A percentile compares a stretch with the other conserved stretches of the same genome.
These are phyloP conservation scores for Ulmus americana DNA, from an alignment of 331 rosid species.

Conservation along the genomic window DNA sequence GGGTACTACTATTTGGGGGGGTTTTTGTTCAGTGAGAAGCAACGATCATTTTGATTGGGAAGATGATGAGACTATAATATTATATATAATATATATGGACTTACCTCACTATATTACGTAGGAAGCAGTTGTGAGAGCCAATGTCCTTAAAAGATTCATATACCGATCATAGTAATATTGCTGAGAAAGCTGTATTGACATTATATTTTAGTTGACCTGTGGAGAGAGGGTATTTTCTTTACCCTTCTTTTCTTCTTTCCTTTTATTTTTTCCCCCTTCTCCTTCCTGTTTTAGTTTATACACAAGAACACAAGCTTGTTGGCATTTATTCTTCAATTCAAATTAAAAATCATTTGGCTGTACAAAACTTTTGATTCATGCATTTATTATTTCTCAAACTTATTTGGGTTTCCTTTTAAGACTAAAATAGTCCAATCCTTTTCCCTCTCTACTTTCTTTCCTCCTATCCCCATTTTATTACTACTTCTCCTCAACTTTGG, in stretches of 20 bases:
- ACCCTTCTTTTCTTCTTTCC: background rate
- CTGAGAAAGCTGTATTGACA: slow-evolving; percentile 24
- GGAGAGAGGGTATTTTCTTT: slow-evolving; percentile 12
- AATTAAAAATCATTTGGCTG: slow-evolving; percentile 24
- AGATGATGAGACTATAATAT: background rate
- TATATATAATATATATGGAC: slow-evolving; percentile 1
- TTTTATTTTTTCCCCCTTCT: background rate
- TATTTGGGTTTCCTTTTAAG: slow-evolving; percentile 10
- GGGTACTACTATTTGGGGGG: slow-evolving; percentile 28
- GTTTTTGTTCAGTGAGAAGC: slow-evolving; percentile 34
- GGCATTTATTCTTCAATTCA: slow-evolving; percentile 18
- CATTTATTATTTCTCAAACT: slow-evolving; percentile 21
- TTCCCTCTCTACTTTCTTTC: background rate
- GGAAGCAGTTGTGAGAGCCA: slow-evolving; percentile 27
- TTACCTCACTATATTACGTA: slow-evolving; percentile 38
- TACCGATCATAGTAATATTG: slow-evolving; percentile 27
- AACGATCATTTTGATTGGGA: slow-evolving; percentile 35
- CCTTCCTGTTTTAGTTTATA: slow-evolving; percentile 4
- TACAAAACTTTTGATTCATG: slow-evolving; percentile 21
- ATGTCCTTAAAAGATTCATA: slow-evolving; percentile 21
- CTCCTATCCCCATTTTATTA: background rate
- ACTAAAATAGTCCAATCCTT: slow-evolving; percentile 10
- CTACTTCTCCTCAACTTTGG: background rate
- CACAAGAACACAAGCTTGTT: background rate
- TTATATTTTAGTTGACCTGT: slow-evolving; percentile 39